Evolutionary conservation across 148 eudicot genomes (phyloP).

Genomic region (Heliosperma pusillum): DNA sequence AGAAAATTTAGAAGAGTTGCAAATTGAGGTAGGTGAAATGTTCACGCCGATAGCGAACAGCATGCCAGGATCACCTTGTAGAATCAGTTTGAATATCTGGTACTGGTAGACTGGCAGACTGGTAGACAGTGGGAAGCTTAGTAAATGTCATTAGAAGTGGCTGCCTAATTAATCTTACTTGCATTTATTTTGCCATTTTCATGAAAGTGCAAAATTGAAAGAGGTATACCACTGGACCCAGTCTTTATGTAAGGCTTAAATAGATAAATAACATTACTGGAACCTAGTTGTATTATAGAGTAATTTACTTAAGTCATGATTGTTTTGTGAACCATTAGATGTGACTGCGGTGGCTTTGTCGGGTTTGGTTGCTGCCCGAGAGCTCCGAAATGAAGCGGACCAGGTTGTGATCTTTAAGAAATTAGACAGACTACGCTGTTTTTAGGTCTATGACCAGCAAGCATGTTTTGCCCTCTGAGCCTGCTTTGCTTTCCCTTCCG

Average conservation of each 20-base stretch:
- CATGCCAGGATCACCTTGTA: no score
- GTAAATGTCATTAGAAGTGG: background rate
- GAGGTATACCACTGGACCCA: background rate
- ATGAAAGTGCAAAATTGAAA: background rate
- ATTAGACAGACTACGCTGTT: no score
- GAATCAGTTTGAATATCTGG: background rate
- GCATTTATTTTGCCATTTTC: background rate
- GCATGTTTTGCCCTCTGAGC: background rate
- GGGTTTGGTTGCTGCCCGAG: no score
- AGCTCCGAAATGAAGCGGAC: no score
- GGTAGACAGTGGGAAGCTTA: background rate
- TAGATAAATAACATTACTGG: background rate
- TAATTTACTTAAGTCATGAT: no score
- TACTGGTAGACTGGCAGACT: no score
- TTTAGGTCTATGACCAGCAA: no score
- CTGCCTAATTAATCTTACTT: background rate
- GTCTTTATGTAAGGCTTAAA: background rate
- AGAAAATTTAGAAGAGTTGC: no score
- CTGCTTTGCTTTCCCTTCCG: background rate
- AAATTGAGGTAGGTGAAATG: background rate
- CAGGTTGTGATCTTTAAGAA: no score
- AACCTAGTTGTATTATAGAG: background rate
- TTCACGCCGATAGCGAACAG: no score
- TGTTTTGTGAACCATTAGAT: no score
- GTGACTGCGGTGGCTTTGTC: no score